phyloP scores from a whole-genome alignment of 2,329 filamentous ascomycete species.

The Colletotrichum australisinense region DNA sequence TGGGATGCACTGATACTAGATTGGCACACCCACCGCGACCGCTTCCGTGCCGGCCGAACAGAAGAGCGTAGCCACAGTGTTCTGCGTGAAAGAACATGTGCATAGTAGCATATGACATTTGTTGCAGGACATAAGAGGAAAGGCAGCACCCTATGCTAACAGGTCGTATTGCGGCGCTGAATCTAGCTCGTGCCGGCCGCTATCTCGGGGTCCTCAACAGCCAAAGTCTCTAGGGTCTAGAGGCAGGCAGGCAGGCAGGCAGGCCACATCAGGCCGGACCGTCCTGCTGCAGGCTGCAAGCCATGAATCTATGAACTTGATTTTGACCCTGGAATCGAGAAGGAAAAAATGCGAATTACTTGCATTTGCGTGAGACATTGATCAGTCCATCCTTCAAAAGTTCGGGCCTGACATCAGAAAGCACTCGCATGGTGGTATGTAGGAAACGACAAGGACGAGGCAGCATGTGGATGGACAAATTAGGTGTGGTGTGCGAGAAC shows the following conservation, averaged over 20 bases:
- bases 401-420: conserved; percentile 34
- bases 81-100: conserved; percentile 12
- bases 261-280: conserved; percentile 15
- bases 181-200: conserved; percentile 26
- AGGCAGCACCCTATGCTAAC: neutral
- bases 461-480: conserved; percentile 23
- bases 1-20: conserved; percentile 16
- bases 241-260: neutral
- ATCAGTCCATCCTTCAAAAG: conserved; percentile 27
- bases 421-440: conserved; percentile 26
- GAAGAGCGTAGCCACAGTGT: neutral
- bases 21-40: conserved; percentile 5
- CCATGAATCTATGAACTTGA: conserved; percentile 27
- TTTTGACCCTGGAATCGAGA: neutral
- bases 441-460: conserved; percentile 17
- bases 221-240: neutral
- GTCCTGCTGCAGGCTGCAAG: conserved; percentile 30
- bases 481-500: conserved; percentile 20
- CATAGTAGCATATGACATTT: neutral
- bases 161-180: conserved; percentile 13
- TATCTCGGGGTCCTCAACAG: conserved; percentile 25
- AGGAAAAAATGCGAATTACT: neutral
- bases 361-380: conserved; percentile 25
- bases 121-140: neutral
- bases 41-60: conserved; percentile 22